These are phyloP conservation scores for Hanseniaspora clermontiae DNA, from an alignment of 805 yeast genomes.

Conservation along the genomic window DNA sequence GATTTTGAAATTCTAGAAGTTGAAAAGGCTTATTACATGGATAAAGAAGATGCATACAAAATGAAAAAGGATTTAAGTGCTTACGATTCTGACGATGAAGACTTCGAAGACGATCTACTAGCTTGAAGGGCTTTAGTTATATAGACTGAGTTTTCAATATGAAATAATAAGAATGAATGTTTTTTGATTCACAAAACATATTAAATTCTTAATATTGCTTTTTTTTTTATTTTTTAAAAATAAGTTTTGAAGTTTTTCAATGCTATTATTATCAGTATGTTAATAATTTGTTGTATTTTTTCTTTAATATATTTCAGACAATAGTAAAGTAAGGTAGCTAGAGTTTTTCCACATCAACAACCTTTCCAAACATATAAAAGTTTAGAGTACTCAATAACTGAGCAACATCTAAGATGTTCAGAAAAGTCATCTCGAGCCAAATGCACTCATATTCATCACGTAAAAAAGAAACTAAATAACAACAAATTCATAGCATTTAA, in stretches of 20 bases:
- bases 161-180: constrained; percentile 12
- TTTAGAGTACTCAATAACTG: constrained; percentile 22
- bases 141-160: background rate
- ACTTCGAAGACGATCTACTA: constrained; percentile 36
- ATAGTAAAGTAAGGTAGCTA: constrained; percentile 76
- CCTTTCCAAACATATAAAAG: constrained; percentile 21
- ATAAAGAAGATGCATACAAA: constrained; percentile 94
- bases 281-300: background rate
- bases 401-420: constrained; percentile 11
- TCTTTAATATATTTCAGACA: constrained; percentile 36
- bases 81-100: constrained; percentile 42
- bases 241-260: background rate
- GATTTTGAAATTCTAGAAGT: constrained; percentile 69
- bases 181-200: background rate
- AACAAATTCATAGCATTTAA: background rate
- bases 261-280: too few relatives aligned
- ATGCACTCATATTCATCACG: constrained; percentile 95
- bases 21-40: constrained; percentile 85
- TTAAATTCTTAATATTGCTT: too few relatives aligned
- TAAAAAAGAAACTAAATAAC: constrained; percentile 15
- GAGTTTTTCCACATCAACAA: constrained; percentile 95
- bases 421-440: constrained; percentile 77
- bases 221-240: too few relatives aligned
- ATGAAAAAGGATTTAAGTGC: constrained; percentile 63
- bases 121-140: background rate